Evolutionary conservation across 2,329 filamentous ascomycete species (phyloP).

Genomic region (Calonectria henricotiae): DNA sequence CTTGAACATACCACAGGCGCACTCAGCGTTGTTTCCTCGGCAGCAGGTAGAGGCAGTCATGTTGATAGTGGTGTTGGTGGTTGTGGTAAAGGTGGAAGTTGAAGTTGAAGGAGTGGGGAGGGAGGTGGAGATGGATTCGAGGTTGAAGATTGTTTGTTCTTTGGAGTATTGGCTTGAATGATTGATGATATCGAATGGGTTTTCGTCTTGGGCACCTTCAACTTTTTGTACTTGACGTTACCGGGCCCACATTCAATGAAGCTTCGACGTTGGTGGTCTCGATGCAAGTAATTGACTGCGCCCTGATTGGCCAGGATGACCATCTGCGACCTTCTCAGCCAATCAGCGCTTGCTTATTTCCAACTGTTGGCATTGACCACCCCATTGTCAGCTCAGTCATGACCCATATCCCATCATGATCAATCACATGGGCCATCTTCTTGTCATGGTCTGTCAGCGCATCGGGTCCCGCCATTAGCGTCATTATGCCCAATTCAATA

Average conservation of each 20-base stretch:
- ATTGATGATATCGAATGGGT: slow-evolving; percentile 11
- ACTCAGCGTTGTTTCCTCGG: slow-evolving; percentile 68
- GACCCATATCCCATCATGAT: slow-evolving; percentile 31
- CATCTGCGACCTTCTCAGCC: background rate
- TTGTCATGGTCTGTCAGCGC: slow-evolving; percentile 32
- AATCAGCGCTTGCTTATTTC: slow-evolving; percentile 52
- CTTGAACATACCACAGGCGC: slow-evolving; percentile 70
- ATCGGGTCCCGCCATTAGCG: slow-evolving; percentile 21
- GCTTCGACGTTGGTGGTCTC: slow-evolving; percentile 23
- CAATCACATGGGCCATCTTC: slow-evolving; percentile 27
- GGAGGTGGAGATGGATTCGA: background rate
- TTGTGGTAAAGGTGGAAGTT: background rate
- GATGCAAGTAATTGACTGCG: slow-evolving; percentile 39
- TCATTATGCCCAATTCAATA: slow-evolving; percentile 1
- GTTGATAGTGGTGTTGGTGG: slow-evolving; percentile 43
- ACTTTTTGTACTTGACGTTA: slow-evolving; percentile 49
- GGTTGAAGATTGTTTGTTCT: background rate
- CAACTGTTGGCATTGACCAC: slow-evolving; percentile 33
- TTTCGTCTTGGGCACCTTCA: slow-evolving; percentile 32
- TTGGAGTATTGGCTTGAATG: slow-evolving; percentile 8
- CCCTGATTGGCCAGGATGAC: background rate
- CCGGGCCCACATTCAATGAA: slow-evolving; percentile 40
- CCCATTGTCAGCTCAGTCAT: slow-evolving; percentile 17
- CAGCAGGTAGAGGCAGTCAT: slow-evolving; percentile 69
- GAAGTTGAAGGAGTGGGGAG: background rate